These are phyloP conservation scores for Diaporthe velutina DNA, from an alignment of 2,329 filamentous ascomycete species.

Conservation along the genomic window DNA sequence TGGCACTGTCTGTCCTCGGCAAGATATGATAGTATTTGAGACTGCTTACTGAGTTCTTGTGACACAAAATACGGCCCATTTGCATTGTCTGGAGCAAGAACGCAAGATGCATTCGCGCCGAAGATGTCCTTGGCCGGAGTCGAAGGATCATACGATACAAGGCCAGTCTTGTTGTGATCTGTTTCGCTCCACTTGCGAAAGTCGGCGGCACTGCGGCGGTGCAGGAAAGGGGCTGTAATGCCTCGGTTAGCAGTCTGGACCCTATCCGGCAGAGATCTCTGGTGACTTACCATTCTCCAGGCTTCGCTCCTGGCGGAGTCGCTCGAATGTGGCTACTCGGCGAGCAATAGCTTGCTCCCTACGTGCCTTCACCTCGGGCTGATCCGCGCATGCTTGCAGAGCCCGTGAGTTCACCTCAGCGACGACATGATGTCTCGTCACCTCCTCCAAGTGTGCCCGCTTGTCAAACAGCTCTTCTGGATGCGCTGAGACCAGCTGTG, in stretches of 20 bases:
- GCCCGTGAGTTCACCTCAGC: constrained; percentile 48
- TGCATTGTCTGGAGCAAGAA: constrained; percentile 56
- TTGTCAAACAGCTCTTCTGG: constrained; percentile 47
- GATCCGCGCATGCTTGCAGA: constrained; percentile 54
- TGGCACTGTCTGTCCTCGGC: background rate
- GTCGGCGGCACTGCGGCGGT: constrained; percentile 52
- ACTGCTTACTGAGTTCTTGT: constrained; percentile 15
- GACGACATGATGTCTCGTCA: constrained; percentile 47
- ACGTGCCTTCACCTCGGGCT: constrained; percentile 53
- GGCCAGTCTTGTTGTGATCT: constrained; percentile 53
- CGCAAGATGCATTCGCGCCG: constrained; percentile 57
- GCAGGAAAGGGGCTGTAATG: constrained; percentile 44
- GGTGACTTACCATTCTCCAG: background rate
- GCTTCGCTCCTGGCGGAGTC: constrained; percentile 51
- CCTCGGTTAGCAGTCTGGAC: background rate
- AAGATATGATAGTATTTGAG: background rate
- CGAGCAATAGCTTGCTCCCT: constrained; percentile 54
- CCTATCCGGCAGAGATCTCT: background rate
- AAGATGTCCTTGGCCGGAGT: constrained; percentile 51
- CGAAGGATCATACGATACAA: constrained; percentile 48
- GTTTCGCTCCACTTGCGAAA: constrained; percentile 53
- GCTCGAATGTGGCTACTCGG: constrained; percentile 53
- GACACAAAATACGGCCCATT: constrained; percentile 59
- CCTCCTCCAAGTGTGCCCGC: constrained; percentile 45
- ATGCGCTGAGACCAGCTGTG: constrained; percentile 43